Evolutionary conservation across 768 basidiomycete species (phyloP).

Genomic region (Amanita subjunquillea): DNA sequence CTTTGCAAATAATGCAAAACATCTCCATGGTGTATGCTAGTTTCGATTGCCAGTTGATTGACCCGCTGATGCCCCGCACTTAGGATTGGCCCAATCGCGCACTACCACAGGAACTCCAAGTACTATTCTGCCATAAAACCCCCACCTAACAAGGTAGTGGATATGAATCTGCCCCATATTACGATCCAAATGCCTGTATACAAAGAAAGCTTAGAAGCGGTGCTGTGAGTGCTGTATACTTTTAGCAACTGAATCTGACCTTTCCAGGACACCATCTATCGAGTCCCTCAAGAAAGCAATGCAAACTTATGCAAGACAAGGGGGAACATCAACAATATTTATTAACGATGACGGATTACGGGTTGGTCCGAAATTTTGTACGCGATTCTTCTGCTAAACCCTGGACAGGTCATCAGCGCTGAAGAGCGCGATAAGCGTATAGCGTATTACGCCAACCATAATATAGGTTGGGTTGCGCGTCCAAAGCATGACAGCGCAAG

Average conservation of each 20-base stretch:
- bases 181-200: conserved; percentile 83
- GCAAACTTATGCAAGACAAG: conserved; percentile 81
- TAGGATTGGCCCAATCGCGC: conserved; percentile 67
- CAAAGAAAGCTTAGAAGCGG: conserved; percentile 64
- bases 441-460: conserved; percentile 60
- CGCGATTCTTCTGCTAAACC: background rate
- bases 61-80: conserved; percentile 14
- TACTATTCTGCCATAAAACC: conserved; percentile 71
- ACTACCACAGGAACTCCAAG: conserved; percentile 69
- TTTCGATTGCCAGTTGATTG: conserved; percentile 1
- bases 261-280: conserved; percentile 44
- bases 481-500: conserved; percentile 45
- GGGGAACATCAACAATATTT: conserved; percentile 68
- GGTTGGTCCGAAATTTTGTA: conserved; percentile 7
- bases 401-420: conserved; percentile 38
- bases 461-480: conserved; percentile 75
- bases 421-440: conserved; percentile 54
- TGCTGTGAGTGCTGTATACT: conserved; percentile 37
- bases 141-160: conserved; percentile 31
- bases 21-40: conserved; percentile 47
- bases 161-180: conserved; percentile 58
- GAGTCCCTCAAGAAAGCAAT: conserved; percentile 71
- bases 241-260: background rate
- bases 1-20: conserved; percentile 62
- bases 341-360: conserved; percentile 73